Percentiles rank a stretch among this genome's conserved stretches.
These are phyloP conservation scores for Aspergillus wentii DNA, from an alignment of 495 filamentous ascomycete genomes.

Conservation along the genomic window DNA sequence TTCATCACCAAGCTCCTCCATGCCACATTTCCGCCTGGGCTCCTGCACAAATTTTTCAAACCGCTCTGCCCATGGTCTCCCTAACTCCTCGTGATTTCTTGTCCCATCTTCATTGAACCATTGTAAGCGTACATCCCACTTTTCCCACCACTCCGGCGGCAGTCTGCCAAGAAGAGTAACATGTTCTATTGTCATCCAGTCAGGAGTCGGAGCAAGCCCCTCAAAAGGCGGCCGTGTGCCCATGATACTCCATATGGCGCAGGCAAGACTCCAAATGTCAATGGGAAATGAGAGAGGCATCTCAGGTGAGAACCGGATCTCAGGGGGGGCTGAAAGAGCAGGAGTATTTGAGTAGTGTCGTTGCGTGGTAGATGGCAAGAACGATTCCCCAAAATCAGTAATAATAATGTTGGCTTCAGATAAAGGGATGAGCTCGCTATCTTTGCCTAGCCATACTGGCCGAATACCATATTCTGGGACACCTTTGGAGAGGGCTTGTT, in stretches of 20 bases:
- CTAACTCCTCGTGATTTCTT: slow-evolving; percentile 7
- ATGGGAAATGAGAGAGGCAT: neutral
- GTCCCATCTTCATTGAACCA: slow-evolving; percentile 17
- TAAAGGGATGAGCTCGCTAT: neutral
- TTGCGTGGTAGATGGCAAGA: neutral
- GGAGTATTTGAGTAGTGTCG: neutral
- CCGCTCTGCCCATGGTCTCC: slow-evolving; percentile 8
- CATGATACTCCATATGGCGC: neutral
- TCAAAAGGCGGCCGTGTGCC: neutral
- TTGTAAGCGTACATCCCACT: slow-evolving; percentile 1
- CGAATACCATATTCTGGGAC: neutral
- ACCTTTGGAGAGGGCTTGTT: neutral
- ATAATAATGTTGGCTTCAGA: neutral
- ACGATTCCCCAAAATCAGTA: neutral
- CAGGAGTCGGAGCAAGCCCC: neutral
- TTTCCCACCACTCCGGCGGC: neutral
- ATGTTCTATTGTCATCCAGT: neutral
- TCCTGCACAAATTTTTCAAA: slow-evolving; percentile 16
- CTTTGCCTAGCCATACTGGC: neutral
- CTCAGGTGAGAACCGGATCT: neutral
- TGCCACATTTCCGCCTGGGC: slow-evolving; percentile 11
- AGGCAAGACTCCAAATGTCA: neutral
- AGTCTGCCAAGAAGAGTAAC: neutral
- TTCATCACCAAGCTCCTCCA: slow-evolving; percentile 9
- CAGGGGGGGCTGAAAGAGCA: neutral